Conservation (phyloP, 352 stramenopile genomes). For the Peronospora destructor region DNA sequence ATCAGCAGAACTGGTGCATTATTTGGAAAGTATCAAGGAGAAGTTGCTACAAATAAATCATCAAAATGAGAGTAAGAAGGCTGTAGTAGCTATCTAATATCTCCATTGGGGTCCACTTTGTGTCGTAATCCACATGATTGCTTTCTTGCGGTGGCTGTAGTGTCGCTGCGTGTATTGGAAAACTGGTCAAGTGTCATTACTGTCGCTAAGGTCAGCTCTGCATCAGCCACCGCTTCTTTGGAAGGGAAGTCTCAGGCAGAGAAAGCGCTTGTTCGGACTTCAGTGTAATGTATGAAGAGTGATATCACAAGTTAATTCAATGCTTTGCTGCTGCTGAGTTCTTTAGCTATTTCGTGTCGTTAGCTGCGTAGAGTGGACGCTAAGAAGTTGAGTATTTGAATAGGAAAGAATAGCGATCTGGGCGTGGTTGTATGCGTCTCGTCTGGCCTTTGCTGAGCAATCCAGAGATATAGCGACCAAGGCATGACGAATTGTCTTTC, state of each 20-base stretch:
- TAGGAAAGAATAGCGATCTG: not conserved
- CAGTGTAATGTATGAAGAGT: slow-evolving; percentile 21
- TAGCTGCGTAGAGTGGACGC: not conserved
- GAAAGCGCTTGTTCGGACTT: slow-evolving; percentile 57
- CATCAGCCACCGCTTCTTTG: slow-evolving; percentile 19
- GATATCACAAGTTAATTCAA: not conserved
- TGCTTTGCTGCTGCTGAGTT: not conserved
- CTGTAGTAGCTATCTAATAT: too few relatives aligned
- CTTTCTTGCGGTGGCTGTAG: slow-evolving; percentile 18
- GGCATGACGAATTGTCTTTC: too few relatives aligned
- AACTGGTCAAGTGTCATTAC: slow-evolving; percentile 79
- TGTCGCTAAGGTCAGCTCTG: slow-evolving; percentile 47
- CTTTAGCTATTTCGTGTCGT: not conserved
- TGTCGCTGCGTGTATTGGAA: slow-evolving; percentile 69
- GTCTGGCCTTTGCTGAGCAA: not conserved
- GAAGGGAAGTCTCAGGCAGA: slow-evolving; percentile 26
- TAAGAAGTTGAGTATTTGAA: not conserved
- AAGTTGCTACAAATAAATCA: slow-evolving; percentile 73
- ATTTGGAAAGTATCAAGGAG: slow-evolving; percentile 64
- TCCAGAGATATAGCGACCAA: not conserved
- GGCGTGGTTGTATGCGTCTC: not conserved
- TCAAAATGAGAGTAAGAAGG: slow-evolving; percentile 68
- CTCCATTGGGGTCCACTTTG: too few relatives aligned
- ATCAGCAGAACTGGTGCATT: slow-evolving; percentile 66
- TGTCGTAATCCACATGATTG: not conserved